phyloP scores from a whole-genome alignment of 164 flowering plant species.

The Brasenia schreberi region DNA sequence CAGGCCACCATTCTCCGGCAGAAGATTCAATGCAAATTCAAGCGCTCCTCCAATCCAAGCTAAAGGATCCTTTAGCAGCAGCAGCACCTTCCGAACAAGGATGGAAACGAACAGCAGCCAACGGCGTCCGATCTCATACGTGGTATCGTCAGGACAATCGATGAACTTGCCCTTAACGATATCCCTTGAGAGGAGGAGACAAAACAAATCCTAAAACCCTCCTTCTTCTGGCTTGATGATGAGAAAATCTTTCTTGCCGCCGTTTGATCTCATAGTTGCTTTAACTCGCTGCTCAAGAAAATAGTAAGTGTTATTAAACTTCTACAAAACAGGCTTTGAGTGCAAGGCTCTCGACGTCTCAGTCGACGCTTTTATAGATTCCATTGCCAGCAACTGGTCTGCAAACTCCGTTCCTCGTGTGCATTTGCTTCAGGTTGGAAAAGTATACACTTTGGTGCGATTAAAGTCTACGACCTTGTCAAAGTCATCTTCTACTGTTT shows the following conservation, averaged over 20 bases:
- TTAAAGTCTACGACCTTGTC: too few relatives aligned
- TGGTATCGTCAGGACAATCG: constrained; percentile 9
- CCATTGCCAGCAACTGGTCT: too few relatives aligned
- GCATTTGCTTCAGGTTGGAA: too few relatives aligned
- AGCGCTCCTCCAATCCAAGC: constrained; percentile 15
- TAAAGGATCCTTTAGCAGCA: constrained; percentile 16
- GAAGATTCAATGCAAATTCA: constrained; percentile 28
- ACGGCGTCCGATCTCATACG: constrained; percentile 11
- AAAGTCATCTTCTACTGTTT: too few relatives aligned
- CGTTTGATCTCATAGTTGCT: too few relatives aligned
- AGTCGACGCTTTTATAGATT: too few relatives aligned
- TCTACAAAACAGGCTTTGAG: too few relatives aligned
- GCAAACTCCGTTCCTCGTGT: too few relatives aligned
- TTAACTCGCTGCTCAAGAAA: too few relatives aligned
- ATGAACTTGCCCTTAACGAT: constrained; percentile 16
- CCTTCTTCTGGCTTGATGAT: constrained; percentile 27
- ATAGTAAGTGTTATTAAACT: too few relatives aligned
- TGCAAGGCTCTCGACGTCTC: too few relatives aligned
- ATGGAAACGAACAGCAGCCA: constrained; percentile 41
- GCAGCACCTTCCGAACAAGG: constrained; percentile 19
- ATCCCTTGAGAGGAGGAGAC: constrained; percentile 13
- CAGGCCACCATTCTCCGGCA: constrained; percentile 23
- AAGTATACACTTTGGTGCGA: too few relatives aligned
- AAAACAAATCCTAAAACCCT: constrained; percentile 15
- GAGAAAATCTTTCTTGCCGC: constrained; percentile 7